These are phyloP conservation scores for Coemansia guatemalensis DNA, from an alignment of 192 early-diverging fungal genomes.

Conservation along the genomic window DNA sequence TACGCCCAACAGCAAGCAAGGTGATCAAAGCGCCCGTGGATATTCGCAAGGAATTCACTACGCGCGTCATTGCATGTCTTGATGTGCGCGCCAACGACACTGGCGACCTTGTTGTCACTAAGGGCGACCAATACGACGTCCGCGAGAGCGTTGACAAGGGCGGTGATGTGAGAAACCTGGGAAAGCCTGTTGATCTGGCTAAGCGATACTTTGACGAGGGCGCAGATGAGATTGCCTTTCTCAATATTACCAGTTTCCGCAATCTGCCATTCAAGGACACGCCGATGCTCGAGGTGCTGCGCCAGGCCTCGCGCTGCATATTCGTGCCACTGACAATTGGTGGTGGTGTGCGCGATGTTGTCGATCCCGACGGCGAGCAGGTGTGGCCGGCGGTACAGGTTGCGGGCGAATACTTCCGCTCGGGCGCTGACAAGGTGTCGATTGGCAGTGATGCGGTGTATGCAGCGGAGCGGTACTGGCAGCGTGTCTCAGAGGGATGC, in stretches of 20 bases:
- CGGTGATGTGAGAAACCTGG: constrained; percentile 88
- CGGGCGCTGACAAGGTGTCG: constrained; percentile 98
- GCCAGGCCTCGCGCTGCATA: constrained; percentile 80
- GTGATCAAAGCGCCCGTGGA: constrained; percentile 3
- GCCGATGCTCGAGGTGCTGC: constrained; percentile 95
- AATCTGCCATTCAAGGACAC: constrained; percentile 85
- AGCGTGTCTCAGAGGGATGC: constrained; percentile 43
- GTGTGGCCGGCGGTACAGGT: constrained; percentile 89
- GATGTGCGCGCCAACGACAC: constrained; percentile 96
- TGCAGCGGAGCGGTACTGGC: constrained; percentile 83
- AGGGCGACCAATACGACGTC: constrained; percentile 99
- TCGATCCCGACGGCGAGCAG: constrained; percentile 75
- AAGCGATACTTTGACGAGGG: constrained; percentile 91
- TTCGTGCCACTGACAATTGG: constrained; percentile 99
- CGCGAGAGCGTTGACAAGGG: constrained; percentile 62
- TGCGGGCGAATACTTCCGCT: constrained; percentile 98
- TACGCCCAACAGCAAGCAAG: constrained; percentile 8
- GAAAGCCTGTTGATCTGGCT: constrained; percentile 95
- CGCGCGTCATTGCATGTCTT: constrained; percentile 94
- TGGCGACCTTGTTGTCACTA: constrained; percentile 98
- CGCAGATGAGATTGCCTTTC: constrained; percentile 97
- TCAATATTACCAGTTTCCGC: constrained; percentile 98
- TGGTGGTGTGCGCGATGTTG: constrained; percentile 94
- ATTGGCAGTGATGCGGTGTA: constrained; percentile 99
- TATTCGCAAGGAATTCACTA: constrained; percentile 65